Evolutionary conservation across 2,329 filamentous ascomycete genomes (phyloP).

Genomic region (Neodidymelliopsis sp.): DNA sequence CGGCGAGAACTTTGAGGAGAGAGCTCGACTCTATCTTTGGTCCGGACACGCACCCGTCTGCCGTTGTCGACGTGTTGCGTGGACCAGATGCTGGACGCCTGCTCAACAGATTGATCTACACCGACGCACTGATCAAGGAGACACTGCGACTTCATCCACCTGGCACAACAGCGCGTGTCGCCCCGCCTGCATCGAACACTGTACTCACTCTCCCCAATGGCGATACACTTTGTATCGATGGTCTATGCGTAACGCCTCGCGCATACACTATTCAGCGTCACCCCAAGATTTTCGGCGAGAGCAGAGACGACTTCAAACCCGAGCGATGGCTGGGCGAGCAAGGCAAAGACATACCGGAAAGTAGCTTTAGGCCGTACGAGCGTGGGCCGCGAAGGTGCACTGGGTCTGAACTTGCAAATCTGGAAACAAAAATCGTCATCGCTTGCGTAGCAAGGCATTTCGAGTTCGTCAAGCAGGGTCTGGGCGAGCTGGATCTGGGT

Average conservation of each 20-base stretch:
- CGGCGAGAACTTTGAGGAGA: conserved; percentile 1
- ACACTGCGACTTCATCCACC: conserved; percentile 52
- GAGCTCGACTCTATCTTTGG: conserved; percentile 7
- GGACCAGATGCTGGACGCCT: background rate
- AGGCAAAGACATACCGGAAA: conserved; percentile 44
- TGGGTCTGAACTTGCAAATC: conserved; percentile 61
- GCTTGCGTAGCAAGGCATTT: conserved; percentile 58
- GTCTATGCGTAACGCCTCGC: conserved; percentile 18
- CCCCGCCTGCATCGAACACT: conserved; percentile 18
- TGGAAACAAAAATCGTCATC: conserved; percentile 60
- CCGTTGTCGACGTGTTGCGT: background rate
- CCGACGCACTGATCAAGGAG: conserved; percentile 54
- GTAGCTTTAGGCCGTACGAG: conserved; percentile 62
- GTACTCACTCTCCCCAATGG: conserved; percentile 20
- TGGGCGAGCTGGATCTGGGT: conserved; percentile 30
- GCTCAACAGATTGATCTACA: conserved; percentile 51
- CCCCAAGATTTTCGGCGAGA: conserved; percentile 23
- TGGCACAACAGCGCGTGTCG: conserved; percentile 25
- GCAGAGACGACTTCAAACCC: conserved; percentile 32
- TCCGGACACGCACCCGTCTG: background rate
- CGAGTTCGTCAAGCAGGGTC: conserved; percentile 48
- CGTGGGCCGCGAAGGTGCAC: conserved; percentile 62
- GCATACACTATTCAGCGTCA: conserved; percentile 28
- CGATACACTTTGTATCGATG: conserved; percentile 18
- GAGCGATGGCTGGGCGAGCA: conserved; percentile 25